phyloP scores from a whole-genome alignment of 371 early-diverging fungal species.

The Blakeslea trispora region DNA sequence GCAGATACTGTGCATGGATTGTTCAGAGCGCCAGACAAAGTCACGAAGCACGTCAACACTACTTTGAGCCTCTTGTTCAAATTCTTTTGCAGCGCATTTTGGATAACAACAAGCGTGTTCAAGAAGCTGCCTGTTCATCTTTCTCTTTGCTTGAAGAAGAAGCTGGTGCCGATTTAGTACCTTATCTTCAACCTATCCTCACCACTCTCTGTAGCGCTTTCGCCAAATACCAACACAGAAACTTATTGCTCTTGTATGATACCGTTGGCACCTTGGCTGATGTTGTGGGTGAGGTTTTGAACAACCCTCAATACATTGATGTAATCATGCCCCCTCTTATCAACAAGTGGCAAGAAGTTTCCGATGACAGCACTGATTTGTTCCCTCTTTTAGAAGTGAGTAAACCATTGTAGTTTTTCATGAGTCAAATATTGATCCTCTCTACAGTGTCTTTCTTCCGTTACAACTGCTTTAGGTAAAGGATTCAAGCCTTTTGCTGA shows the following conservation, averaged over 20 bases:
- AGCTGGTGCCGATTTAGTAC: conserved; percentile 72
- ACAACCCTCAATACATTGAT: conserved; percentile 73
- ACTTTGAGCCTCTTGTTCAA: conserved; percentile 79
- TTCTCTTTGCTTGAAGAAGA: conserved; percentile 91
- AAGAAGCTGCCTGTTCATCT: conserved; percentile 93
- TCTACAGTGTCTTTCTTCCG: conserved; percentile 81
- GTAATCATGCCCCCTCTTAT: conserved; percentile 84
- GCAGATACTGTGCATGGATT: conserved; percentile 87
- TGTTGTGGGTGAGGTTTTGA: conserved; percentile 78
- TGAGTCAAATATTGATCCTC: no score
- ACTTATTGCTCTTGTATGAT: conserved; percentile 89
- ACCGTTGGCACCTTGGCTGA: conserved; percentile 94
- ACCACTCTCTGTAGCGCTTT: conserved; percentile 79
- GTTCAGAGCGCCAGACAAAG: conserved; percentile 50
- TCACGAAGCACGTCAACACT: conserved; percentile 63
- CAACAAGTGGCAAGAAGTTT: conserved; percentile 74
- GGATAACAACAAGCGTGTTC: conserved; percentile 93
- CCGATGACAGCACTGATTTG: conserved; percentile 80
- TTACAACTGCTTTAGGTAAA: conserved; percentile 83
- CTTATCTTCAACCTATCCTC: conserved; percentile 83
- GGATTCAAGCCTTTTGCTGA: conserved; percentile 84
- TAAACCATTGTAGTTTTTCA: no score
- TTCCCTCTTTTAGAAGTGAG: conserved; percentile 88
- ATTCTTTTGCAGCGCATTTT: conserved; percentile 76
- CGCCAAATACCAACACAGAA: conserved; percentile 85